Evolutionary conservation across 2,329 filamentous ascomycete species (phyloP).

Genomic region (Stromatinia cepivora): DNA sequence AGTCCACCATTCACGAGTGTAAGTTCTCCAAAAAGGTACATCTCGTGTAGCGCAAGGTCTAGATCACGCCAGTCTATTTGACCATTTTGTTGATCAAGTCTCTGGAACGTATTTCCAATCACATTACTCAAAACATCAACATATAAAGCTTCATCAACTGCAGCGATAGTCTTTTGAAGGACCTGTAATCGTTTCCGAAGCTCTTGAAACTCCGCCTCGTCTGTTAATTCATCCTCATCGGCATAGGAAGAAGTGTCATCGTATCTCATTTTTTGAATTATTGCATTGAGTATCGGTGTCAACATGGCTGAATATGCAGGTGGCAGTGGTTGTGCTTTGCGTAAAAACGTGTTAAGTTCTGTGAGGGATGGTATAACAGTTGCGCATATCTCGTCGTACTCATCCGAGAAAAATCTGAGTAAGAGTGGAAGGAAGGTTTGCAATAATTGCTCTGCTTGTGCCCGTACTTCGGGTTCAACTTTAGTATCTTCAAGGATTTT

Average conservation of each 20-base stretch:
- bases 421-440: conserved; percentile 83
- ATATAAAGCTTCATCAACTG: conserved; percentile 84
- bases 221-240: conserved; percentile 89
- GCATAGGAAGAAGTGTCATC: conserved; percentile 95
- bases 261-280: conserved; percentile 95
- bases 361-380: conserved; percentile 92
- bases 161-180: conserved; percentile 88
- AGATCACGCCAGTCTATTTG: conserved; percentile 92
- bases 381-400: conserved; percentile 97
- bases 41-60: conserved; percentile 90
- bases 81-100: conserved; percentile 69
- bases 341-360: conserved; percentile 86
- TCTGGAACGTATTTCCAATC: conserved; percentile 83
- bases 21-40: conserved; percentile 93
- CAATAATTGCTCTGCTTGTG: conserved; percentile 77
- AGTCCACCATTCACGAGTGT: conserved; percentile 85
- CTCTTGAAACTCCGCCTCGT: conserved; percentile 97
- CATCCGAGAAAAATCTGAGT: conserved; percentile 92
- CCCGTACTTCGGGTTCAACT: conserved; percentile 62
- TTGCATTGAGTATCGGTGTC: conserved; percentile 83
- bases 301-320: conserved; percentile 78
- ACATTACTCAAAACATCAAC: conserved; percentile 85
- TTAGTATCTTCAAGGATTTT: conserved; percentile 73
- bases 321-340: conserved; percentile 75
- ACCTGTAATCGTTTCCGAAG: conserved; percentile 86